Conservation (phyloP, 2,329 filamentous ascomycete genomes). For the Ascochyta fabae region DNA sequence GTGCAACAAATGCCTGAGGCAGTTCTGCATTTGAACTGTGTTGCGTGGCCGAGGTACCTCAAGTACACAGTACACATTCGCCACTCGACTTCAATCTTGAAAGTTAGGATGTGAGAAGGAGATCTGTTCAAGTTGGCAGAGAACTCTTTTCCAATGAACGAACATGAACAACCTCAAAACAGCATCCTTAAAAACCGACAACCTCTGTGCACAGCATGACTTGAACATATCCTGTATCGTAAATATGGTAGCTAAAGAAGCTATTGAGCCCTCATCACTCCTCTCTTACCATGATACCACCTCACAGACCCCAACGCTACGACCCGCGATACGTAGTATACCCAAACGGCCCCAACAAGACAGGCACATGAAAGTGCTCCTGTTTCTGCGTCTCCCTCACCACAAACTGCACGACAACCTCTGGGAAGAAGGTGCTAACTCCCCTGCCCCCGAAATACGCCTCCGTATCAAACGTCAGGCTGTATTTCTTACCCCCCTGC, state of each 20-base stretch:
- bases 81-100: too few species aligned
- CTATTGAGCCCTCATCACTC: too few species aligned
- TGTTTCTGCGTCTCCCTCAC: constrained; percentile 53
- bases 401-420: constrained; percentile 62
- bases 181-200: too few species aligned
- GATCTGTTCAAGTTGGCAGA: too few species aligned
- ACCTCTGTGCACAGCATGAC: too few species aligned
- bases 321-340: constrained; percentile 80
- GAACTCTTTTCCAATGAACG: too few species aligned
- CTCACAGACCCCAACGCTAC: constrained; percentile 7
- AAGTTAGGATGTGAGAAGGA: too few species aligned
- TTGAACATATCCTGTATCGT: too few species aligned
- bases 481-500: constrained; percentile 64
- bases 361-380: constrained; percentile 80
- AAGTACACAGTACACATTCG: neutral
- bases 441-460: constrained; percentile 70
- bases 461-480: constrained; percentile 74
- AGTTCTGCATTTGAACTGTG: neutral
- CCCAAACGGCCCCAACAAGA: constrained; percentile 78
- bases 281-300: too few species aligned
- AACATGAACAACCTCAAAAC: too few species aligned
- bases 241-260: too few species aligned
- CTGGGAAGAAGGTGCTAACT: constrained; percentile 62
- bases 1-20: neutral
- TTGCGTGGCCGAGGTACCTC: neutral